Evolutionary conservation across 768 basidiomycete species (phyloP), one percentile per base, ranked within the genome.

Genomic region (Dacryopinax primogenitus): DNA sequence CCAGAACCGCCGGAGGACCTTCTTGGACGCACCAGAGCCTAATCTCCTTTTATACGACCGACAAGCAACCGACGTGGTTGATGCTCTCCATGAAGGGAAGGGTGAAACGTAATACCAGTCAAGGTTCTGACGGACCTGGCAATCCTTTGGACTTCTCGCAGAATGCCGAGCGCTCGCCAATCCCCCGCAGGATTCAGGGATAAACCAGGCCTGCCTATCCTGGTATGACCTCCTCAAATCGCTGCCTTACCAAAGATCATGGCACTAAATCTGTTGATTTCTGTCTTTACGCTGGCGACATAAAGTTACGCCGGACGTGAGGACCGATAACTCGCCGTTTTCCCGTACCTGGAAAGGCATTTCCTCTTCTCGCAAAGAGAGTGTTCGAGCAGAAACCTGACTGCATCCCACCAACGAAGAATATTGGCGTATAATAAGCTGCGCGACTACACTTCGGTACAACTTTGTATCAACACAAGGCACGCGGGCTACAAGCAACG

Each of bases 271-370:
- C 9, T 13, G 51, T 3, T 58, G 51, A 28, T 7, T 3, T 6
- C 51, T 58, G 51, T 58, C 9, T 13, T 6, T 58, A 30, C 26
- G 23, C 18, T 58, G 51, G 51, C 26, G 4, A 18, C 51, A 26
- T 11, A 13, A 28, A 2, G 15, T 18, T 32, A 28, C 30, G 26
- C 26, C 51, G 4, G 51, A 15, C 32, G 15, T 58, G 26, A 6
- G 23, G 9, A 30, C 51, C 51, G 51, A 58, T 30, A 58, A 58
- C 13, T 58, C 51, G 13, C 51, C 51, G 51, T 58, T 58, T 58
- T 58, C 26, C 51, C 51, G 51, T 44, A 18, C 41, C 6, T 18
- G 7, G 18, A 18, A 18, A 15, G 18, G 18, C 41, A 23, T 44
- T 4, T 44, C 41, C 18, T 44, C 41, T 6, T 18, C 41, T 37